Percentiles rank a stretch among this genome's conserved stretches.
Evolutionary conservation across 495 filamentous ascomycete species (phyloP).

Genomic region (Friedmanniomyces simplex): DNA sequence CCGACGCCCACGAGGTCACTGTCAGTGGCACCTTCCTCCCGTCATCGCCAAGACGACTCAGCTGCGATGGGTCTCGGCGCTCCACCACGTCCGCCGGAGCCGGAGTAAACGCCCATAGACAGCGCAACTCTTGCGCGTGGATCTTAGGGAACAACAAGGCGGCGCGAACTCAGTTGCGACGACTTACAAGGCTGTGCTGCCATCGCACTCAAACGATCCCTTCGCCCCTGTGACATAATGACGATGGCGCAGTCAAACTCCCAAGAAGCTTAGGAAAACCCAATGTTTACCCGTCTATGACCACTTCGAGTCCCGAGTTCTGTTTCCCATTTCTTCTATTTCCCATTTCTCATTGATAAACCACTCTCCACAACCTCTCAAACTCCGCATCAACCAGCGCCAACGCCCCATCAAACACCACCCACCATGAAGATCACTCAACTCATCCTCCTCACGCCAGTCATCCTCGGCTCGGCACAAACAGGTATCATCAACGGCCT

Average conservation of each 20-base stretch:
- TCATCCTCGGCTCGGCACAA: background rate
- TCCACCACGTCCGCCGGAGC: no score
- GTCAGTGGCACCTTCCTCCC: no score
- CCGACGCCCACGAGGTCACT: no score
- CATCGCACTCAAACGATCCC: no score
- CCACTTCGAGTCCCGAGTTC: background rate
- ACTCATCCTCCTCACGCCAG: slow-evolving; percentile 3
- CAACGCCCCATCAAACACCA: background rate
- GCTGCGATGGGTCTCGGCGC: no score
- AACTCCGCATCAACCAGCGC: background rate
- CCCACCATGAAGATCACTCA: slow-evolving; percentile 3
- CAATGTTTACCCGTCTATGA: background rate
- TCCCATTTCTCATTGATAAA: no score
- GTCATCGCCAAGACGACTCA: no score
- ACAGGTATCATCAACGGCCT: background rate
- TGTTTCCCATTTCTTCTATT: background rate
- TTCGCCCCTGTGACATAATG: no score
- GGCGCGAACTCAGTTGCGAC: background rate
- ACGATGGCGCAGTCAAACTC: no score
- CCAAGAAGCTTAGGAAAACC: background rate
- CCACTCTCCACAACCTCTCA: background rate
- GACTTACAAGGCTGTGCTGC: background rate
- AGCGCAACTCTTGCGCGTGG: background rate
- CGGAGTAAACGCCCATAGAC: no score
- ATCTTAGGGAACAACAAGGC: background rate